phyloP scores from a whole-genome alignment of 768 basidiomycete genomes.

The Steccherinum ochraceum region DNA sequence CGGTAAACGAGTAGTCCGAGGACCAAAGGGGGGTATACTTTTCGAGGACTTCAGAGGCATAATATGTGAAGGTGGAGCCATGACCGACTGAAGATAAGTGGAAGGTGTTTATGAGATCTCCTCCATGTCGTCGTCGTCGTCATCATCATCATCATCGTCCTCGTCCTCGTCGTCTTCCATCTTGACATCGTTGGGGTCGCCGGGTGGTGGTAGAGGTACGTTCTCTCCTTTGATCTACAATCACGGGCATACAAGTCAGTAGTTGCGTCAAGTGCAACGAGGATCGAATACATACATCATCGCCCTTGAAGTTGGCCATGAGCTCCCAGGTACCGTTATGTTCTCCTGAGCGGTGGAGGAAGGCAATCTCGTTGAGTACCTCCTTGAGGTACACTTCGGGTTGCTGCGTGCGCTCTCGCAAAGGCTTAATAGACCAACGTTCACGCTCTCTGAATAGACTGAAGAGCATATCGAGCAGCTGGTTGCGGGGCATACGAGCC shows the following conservation, averaged over 20 bases:
- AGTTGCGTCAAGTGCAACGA: slow-evolving; percentile 1
- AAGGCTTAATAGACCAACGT: slow-evolving; percentile 75
- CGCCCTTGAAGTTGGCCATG: slow-evolving; percentile 64
- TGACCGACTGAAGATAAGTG: no score
- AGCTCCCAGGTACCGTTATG: slow-evolving; percentile 77
- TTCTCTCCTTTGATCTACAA: slow-evolving; percentile 27
- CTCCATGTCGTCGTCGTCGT: slow-evolving; percentile 68
- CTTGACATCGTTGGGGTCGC: slow-evolving; percentile 27
- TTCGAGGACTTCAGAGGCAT: no score
- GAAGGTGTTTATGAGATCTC: slow-evolving; percentile 63
- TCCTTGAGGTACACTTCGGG: slow-evolving; percentile 86
- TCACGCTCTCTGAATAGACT: slow-evolving; percentile 66
- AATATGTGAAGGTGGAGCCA: no score
- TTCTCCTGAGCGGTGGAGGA: slow-evolving; percentile 74
- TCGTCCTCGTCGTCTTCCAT: slow-evolving; percentile 54
- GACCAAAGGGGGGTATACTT: no score
- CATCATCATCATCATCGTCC: slow-evolving; percentile 41
- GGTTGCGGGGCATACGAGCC: slow-evolving; percentile 87
- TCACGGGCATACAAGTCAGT: slow-evolving; percentile 6
- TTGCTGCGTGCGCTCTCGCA: slow-evolving; percentile 79
- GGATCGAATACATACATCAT: slow-evolving; percentile 37
- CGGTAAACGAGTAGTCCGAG: no score
- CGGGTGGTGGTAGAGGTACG: slow-evolving; percentile 18
- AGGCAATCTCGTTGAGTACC: slow-evolving; percentile 69
- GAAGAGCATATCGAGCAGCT: slow-evolving; percentile 82